These are phyloP conservation scores for Cordyceps cicadae DNA, from an alignment of 2,329 filamentous ascomycete genomes.

Conservation along the genomic window DNA sequence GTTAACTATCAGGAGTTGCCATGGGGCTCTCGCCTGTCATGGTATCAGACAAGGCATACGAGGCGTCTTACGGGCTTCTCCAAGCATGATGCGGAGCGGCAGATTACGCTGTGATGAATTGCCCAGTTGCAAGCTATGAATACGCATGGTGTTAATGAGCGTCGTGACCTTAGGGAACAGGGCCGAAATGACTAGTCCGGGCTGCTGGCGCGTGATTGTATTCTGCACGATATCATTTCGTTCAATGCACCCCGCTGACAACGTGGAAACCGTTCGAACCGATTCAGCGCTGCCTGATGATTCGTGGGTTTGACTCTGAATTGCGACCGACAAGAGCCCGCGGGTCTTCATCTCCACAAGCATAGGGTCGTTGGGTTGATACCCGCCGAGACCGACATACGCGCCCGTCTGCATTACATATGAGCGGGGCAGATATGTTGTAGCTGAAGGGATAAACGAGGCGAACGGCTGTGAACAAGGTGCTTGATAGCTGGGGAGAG, in stretches of 20 bases:
- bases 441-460: background rate
- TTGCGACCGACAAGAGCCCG: background rate
- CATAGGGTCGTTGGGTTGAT: background rate
- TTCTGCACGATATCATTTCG: background rate
- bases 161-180: background rate
- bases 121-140: background rate
- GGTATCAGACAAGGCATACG: background rate
- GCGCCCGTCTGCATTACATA: background rate
- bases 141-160: background rate
- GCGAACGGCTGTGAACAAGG: background rate
- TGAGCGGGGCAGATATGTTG: background rate
- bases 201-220: background rate
- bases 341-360: conserved; percentile 6
- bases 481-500: no score
- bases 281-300: background rate
- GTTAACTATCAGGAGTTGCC: background rate
- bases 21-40: background rate
- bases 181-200: background rate
- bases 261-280: background rate
- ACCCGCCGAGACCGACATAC: conserved; percentile 7
- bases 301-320: no score
- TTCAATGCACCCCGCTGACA: background rate
- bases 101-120: background rate
- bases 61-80: background rate
- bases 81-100: background rate